Evolutionary conservation across 306 rosid genomes (phyloP).

Genomic region (Trifolium repens): DNA sequence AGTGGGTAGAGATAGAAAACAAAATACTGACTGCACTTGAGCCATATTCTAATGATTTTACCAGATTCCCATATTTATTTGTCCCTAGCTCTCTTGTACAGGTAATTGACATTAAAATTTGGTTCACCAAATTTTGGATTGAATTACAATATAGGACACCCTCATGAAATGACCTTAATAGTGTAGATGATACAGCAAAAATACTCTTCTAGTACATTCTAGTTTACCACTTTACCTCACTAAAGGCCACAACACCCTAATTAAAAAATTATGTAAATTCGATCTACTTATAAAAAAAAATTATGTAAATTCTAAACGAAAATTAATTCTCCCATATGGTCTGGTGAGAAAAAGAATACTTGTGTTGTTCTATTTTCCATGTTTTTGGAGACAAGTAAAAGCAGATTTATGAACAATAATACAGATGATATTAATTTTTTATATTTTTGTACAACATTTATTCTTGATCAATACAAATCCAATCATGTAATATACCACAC

Average conservation of each 20-base stretch:
- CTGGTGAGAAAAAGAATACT: slow-evolving; percentile 6
- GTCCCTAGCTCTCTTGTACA: too few relatives aligned
- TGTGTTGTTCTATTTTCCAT: not conserved
- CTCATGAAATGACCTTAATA: too few relatives aligned
- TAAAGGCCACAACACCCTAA: not conserved
- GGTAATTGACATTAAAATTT: too few relatives aligned
- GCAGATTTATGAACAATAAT: not conserved
- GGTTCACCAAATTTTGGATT: too few relatives aligned
- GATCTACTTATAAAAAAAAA: not conserved
- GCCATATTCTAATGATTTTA: not conserved
- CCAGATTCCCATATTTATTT: not conserved
- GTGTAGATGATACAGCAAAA: too few relatives aligned
- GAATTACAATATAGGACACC: too few relatives aligned
- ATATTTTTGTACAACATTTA: slow-evolving; percentile 38
- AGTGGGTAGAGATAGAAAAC: not conserved
- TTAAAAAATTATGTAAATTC: too few relatives aligned
- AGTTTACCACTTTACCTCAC: not conserved
- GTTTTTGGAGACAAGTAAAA: not conserved
- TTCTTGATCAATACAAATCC: slow-evolving; percentile 47
- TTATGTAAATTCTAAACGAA: too few relatives aligned
- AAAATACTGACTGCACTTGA: not conserved
- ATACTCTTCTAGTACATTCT: too few relatives aligned
- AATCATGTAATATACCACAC: slow-evolving; percentile 49
- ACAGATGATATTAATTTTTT: not conserved
- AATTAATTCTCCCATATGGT: not conserved